Evolutionary conservation across 805 yeast genomes (phyloP).

Genomic region (Candida chauliodis): DNA sequence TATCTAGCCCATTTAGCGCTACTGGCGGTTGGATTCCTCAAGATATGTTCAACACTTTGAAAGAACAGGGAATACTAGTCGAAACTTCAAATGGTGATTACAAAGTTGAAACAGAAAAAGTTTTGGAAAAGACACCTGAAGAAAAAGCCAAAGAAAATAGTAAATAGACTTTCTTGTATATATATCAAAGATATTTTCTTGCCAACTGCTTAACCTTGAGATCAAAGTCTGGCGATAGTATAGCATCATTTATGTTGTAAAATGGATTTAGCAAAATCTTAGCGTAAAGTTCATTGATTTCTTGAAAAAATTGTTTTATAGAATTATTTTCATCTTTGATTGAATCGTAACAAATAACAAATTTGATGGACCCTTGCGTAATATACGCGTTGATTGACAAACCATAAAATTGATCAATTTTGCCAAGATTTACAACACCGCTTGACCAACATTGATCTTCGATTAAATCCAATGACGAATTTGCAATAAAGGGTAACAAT

Average conservation of each 20-base stretch:
- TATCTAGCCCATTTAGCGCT: slow-evolving; percentile 78
- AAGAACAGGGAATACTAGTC: slow-evolving; percentile 63
- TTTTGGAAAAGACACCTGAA: slow-evolving; percentile 13
- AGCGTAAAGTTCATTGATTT: slow-evolving; percentile 82
- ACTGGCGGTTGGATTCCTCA: slow-evolving; percentile 97
- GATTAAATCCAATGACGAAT: slow-evolving; percentile 85
- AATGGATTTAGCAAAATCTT: slow-evolving; percentile 86
- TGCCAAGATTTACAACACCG: slow-evolving; percentile 63
- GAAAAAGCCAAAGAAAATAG: slow-evolving; percentile 1
- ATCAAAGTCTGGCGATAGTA: slow-evolving; percentile 73
- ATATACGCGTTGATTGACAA: slow-evolving; percentile 77
- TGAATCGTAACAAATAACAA: slow-evolving; percentile 51
- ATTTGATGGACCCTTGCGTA: slow-evolving; percentile 83
- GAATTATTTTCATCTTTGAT: slow-evolving; percentile 55
- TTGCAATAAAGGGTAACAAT: slow-evolving; percentile 81
- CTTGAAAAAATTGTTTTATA: slow-evolving; percentile 79
- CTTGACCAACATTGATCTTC: slow-evolving; percentile 86
- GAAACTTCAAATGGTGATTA: slow-evolving; percentile 48
- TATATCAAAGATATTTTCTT: slow-evolving; percentile 59
- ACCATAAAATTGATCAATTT: slow-evolving; percentile 83
- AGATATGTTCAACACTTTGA: slow-evolving; percentile 75
- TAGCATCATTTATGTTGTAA: slow-evolving; percentile 71
- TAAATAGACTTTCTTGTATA: slow-evolving; percentile 1
- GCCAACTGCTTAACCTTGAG: slow-evolving; percentile 67
- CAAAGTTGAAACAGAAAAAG: slow-evolving; percentile 30